Base-by-base conservation (phyloP, 352 stramenopile genomes). In the Globisporangium alternatum region DNA sequence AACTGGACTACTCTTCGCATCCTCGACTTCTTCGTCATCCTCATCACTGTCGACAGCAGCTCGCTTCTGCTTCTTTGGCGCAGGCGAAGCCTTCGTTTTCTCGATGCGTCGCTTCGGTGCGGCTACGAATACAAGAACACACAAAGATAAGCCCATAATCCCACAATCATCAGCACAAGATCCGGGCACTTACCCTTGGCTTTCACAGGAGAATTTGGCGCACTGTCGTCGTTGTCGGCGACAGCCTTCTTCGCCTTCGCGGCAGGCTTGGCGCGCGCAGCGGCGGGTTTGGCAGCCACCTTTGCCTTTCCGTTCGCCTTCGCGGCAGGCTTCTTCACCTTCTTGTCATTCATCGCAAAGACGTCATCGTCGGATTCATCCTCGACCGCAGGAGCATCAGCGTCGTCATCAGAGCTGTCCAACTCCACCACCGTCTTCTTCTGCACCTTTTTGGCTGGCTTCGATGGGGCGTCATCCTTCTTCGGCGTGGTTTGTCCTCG, bases 311-410 rank as follows among this genome's bases (percentile, higher is more conserved):
- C 58, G 52, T 86, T 87, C 3, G 70, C 9, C 55, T 88, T 88
- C 2, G 70, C 15, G 28, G 62, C 70, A 58, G 65, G 6, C 43
- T 74, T 81, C 52, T 89, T 87, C 52, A 51, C 19, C 21, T 72
- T 72, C 15, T 65, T 47, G 49, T 76, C 60, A 31, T 72, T 72
- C 62, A 93, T 81, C 25, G 77, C 73, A 68, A 93, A 93, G 3
- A 90, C 81, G 56, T 93, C 87, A 55, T 93, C 83, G 22, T 74
- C 74, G 0, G 64, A 74, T 10, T 52, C 62, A 1, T 21, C 65
- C 7, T 45, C n/a, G 21, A 44, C 57, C 35, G 25, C 25, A 12
- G 28, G 49, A 41, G 49, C n/a, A 17, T 6, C 52, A 58, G 43
- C 69, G 1, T 80, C 69, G 2, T 83, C 78, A 22, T 87, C 79